A percentile compares a stretch with the other conserved stretches of the same genome.
Conservation (phyloP, 345 rosid genomes). For the Eucalyptus marginata region DNA sequence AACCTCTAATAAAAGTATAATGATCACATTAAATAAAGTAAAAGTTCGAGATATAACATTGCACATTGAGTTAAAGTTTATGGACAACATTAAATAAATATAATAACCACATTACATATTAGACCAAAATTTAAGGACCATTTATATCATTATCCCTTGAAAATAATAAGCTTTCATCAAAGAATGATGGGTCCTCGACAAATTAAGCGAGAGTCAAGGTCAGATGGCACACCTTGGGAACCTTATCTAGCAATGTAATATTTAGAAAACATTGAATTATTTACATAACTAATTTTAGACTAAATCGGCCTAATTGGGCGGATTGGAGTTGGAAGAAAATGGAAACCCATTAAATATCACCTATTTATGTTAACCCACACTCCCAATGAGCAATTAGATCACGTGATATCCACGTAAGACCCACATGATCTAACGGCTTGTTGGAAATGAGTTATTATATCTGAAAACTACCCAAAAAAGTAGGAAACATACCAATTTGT, state of each 20-base stretch:
- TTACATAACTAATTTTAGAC: neutral
- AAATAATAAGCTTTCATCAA: neutral
- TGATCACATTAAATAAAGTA: rapidly evolving
- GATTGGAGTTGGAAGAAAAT: neutral
- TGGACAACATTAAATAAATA: no score
- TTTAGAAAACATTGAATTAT: no score
- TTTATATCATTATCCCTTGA: neutral
- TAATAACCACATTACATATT: no score
- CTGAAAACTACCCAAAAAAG: neutral
- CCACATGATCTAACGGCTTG: neutral
- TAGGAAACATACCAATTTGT: neutral
- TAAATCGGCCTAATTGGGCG: neutral
- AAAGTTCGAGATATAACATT: no score
- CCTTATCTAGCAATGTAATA: neutral
- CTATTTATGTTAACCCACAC: neutral
- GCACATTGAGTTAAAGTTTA: rapidly evolving
- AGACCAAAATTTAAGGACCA: no score
- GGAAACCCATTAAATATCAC: neutral
- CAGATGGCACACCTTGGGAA: rapidly evolving
- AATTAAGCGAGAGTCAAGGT: neutral
- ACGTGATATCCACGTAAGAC: neutral
- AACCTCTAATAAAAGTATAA: no score
- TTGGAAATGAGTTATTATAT: neutral
- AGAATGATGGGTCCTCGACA: neutral
- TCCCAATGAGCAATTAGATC: neutral